Conservation (phyloP, 2,329 filamentous ascomycete species). For the Claviceps cyperi region DNA sequence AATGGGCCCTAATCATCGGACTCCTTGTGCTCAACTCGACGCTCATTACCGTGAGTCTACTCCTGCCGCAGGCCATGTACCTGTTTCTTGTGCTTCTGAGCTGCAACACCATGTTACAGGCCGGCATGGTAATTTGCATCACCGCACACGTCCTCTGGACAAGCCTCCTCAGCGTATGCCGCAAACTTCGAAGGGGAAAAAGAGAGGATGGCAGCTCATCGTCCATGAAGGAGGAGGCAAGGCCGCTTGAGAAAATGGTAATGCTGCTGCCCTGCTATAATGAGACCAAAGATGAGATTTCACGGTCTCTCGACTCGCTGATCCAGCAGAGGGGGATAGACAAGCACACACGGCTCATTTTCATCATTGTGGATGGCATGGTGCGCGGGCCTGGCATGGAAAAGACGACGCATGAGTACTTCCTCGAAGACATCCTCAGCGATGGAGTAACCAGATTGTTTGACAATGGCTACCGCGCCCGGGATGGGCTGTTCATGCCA, state of each 20-base stretch:
- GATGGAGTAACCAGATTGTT: constrained; percentile 19
- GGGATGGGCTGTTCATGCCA: constrained; percentile 31
- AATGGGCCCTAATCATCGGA: constrained; percentile 24
- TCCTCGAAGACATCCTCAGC: constrained; percentile 31
- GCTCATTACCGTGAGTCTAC: constrained; percentile 22
- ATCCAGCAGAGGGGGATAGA: constrained; percentile 28
- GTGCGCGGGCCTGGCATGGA: constrained; percentile 31
- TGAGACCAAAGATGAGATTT: constrained; percentile 29
- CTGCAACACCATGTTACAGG: constrained; percentile 29
- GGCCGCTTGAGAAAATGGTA: constrained; percentile 26
- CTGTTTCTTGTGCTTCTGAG: constrained; percentile 31
- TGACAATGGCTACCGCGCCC: constrained; percentile 29
- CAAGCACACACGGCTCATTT: constrained; percentile 26
- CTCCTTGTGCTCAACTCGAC: constrained; percentile 19
- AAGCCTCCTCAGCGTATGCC: constrained; percentile 16
- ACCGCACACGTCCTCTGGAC: constrained; percentile 18
- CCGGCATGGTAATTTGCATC: constrained; percentile 27
- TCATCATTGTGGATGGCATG: constrained; percentile 34
- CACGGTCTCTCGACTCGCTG: constrained; percentile 30
- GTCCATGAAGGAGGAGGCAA: too few relatives aligned
- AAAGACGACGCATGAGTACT: constrained; percentile 32
- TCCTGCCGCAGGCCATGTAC: constrained; percentile 26
- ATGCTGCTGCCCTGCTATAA: constrained; percentile 35
- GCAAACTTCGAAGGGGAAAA: constrained; percentile 8
- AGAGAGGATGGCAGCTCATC: constrained; percentile 13